Percentiles rank a stretch among this genome's conserved stretches.
Conservation (phyloP, 352 stramenopile species). For the Phytophthora podocarpi region DNA sequence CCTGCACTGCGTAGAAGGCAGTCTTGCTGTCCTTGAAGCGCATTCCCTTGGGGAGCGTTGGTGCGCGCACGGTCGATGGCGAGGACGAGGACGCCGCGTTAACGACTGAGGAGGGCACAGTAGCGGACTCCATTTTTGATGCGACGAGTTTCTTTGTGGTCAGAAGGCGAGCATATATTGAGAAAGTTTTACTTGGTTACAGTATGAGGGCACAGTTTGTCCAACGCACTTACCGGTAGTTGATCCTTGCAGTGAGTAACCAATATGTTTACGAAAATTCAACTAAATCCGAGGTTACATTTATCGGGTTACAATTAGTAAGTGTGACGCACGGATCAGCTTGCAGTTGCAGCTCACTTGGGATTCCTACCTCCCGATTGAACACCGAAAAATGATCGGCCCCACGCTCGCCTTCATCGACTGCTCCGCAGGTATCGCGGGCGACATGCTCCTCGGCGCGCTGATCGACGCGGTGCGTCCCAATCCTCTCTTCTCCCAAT, state of each 20-base stretch:
- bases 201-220: conserved; percentile 14
- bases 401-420: conserved; percentile 74
- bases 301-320: no score
- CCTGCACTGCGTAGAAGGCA: conserved; percentile 60
- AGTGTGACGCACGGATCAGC: no score
- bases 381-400: conserved; percentile 15
- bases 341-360: no score
- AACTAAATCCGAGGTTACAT: no score
- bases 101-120: neutral
- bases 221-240: no score
- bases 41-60: conserved; percentile 46
- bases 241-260: no score
- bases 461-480: conserved; percentile 84
- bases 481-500: neutral
- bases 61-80: no score
- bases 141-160: neutral
- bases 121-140: neutral
- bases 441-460: conserved; percentile 91
- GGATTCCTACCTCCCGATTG: no score
- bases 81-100: neutral
- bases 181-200: neutral
- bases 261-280: no score
- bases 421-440: conserved; percentile 89
- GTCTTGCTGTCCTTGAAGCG: conserved; percentile 54
- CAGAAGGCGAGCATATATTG: conserved; percentile 11